Conservation (phyloP, 257 asterid species). For the Jasminum sambac region DNA sequence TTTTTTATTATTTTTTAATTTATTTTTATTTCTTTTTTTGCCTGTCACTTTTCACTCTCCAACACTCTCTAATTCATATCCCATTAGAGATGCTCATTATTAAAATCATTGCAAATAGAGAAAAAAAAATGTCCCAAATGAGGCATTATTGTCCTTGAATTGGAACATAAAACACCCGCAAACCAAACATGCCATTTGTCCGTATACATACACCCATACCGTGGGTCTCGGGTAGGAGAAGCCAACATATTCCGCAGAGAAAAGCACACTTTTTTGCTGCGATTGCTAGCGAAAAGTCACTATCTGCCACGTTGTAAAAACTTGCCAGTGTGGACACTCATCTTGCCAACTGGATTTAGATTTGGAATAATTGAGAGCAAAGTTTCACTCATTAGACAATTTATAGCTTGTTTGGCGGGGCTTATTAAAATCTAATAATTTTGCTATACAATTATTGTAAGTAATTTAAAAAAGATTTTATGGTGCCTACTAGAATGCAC, state of each 20-base stretch:
- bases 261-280: too few relatives aligned
- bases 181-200: slow-evolving; percentile 20
- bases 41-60: too few relatives aligned
- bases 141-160: too few relatives aligned
- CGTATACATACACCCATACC: not conserved
- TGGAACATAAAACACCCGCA: not conserved
- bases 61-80: too few relatives aligned
- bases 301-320: slow-evolving; percentile 49
- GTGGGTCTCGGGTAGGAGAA: not conserved
- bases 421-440: too few relatives aligned
- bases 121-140: not conserved
- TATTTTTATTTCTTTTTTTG: too few relatives aligned
- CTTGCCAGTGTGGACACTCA: slow-evolving; percentile 42
- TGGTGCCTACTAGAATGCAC: too few relatives aligned
- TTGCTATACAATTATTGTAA: too few relatives aligned
- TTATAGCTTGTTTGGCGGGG: too few relatives aligned
- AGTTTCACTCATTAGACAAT: not conserved
- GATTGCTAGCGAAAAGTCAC: slow-evolving; percentile 37
- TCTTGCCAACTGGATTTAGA: slow-evolving; percentile 43
- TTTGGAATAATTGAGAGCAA: not conserved
- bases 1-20: too few relatives aligned
- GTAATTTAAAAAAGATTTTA: too few relatives aligned
- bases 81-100: too few relatives aligned
- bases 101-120: not conserved
- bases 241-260: slow-evolving; percentile 8